Percentiles rank a stretch among this genome's conserved stretches.
These are phyloP conservation scores for Paraphoma chrysanthemicola DNA, from an alignment of 2,329 filamentous ascomycete genomes.

Conservation along the genomic window DNA sequence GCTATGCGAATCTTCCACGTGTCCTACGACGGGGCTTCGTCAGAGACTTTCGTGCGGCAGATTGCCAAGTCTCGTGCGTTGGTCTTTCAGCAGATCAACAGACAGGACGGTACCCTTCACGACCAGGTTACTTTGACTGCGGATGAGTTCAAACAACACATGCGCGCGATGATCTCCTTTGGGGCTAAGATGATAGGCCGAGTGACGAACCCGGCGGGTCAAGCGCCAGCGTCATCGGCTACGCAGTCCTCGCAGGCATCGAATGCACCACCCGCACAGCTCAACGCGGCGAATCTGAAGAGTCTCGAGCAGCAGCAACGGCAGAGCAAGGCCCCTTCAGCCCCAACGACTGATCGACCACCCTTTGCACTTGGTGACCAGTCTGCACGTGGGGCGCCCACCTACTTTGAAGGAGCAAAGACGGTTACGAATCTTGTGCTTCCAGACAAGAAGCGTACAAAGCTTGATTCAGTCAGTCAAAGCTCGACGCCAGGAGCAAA, in stretches of 20 bases:
- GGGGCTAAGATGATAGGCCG: constrained; percentile 29
- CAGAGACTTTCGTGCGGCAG: constrained; percentile 33
- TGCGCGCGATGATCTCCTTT: constrained; percentile 36
- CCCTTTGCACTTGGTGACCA: constrained; percentile 59
- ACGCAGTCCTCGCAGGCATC: constrained; percentile 24
- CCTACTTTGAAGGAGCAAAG: constrained; percentile 58
- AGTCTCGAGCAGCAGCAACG: constrained; percentile 56
- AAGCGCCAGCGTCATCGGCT: constrained; percentile 11
- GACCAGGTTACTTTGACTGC: constrained; percentile 35
- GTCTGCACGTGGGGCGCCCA: constrained; percentile 64
- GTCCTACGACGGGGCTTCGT: constrained; percentile 30
- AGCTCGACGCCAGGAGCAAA: constrained; percentile 51
- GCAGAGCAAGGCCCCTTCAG: constrained; percentile 56
- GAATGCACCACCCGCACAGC: constrained; percentile 32
- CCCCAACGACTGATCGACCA: constrained; percentile 59
- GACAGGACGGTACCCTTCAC: constrained; percentile 35
- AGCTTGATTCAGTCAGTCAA: constrained; percentile 52
- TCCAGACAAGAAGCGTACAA: constrained; percentile 64
- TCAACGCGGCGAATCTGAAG: constrained; percentile 48
- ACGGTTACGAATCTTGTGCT: constrained; percentile 65
- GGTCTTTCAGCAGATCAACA: constrained; percentile 38
- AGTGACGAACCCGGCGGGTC: too few species aligned
- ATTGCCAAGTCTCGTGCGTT: constrained; percentile 33
- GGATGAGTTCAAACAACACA: constrained; percentile 35
- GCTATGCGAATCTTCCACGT: constrained; percentile 40